Evolutionary conservation across 192 early-diverging fungal genomes (phyloP).

Genomic region (Paraglomus brasilianum): DNA sequence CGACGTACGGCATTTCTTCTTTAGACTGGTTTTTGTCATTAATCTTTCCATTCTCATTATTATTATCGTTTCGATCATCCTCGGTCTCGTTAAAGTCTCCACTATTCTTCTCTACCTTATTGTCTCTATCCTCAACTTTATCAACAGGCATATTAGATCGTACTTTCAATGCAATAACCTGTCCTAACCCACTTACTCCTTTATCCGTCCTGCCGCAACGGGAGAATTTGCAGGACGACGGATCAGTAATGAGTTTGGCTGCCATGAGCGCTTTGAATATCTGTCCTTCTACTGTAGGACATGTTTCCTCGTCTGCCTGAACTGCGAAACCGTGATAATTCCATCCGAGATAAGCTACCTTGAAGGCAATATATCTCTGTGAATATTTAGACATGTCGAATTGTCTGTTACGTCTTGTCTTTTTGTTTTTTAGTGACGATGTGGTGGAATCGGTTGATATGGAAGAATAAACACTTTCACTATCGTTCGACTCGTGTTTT

Average conservation of each 20-base stretch:
- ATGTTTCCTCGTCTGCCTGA: conserved; percentile 54
- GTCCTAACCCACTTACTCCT: conserved; percentile 89
- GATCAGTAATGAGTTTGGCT: conserved; percentile 71
- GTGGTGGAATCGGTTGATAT: background rate
- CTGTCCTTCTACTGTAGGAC: conserved; percentile 80
- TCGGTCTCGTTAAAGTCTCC: conserved; percentile 12
- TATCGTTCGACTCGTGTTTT: no score
- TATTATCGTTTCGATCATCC: conserved; percentile 9
- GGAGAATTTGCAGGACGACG: conserved; percentile 70
- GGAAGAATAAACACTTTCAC: background rate
- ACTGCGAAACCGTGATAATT: conserved; percentile 83
- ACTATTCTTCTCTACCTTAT: conserved; percentile 31
- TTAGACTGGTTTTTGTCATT: conserved; percentile 37
- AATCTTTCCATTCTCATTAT: conserved; percentile 30
- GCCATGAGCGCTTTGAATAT: conserved; percentile 80
- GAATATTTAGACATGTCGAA: conserved; percentile 82
- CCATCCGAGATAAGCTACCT: conserved; percentile 91
- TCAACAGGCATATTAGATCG: conserved; percentile 59
- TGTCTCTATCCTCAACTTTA: conserved; percentile 35
- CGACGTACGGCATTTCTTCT: conserved; percentile 76
- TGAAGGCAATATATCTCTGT: conserved; percentile 78
- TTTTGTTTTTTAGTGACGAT: conserved; percentile 4
- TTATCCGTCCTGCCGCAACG: conserved; percentile 85
- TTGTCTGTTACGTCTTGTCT: conserved; percentile 29
- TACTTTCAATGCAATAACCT: conserved; percentile 81